Evolutionary conservation across 2,329 filamentous ascomycete species (phyloP), one percentile per base, ranked within the genome.

Genomic region (Harringtonia aguacate): DNA sequence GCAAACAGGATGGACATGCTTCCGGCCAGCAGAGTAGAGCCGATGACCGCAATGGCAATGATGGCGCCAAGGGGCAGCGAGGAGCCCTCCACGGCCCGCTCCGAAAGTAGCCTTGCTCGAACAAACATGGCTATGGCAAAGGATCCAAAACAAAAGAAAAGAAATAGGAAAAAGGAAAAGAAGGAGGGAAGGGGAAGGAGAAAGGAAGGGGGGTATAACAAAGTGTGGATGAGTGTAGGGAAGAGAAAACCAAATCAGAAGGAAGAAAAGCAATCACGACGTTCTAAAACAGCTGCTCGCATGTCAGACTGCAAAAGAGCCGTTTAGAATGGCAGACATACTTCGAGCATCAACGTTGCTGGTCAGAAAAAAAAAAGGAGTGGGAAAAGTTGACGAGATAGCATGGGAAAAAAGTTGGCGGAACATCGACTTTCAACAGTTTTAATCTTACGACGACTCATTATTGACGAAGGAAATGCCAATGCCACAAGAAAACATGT

Each of bases 41-140:
- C 70, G 28, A 64, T 64, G 22, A 77, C 50, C 13, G 66, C 65
- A 43, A 76, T 68, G 43, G 62, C 62, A 29, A 74, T 53, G 44
- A 67, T 55, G 18, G 53, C 56, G 18, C 61, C 59, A n/a, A 56
- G 54, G 4, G 58, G 59, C 30, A 63, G 22, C 5, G 36, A 36
- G 3, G 45, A 30, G 43, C 48, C n/a, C 21, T 13, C 48, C n/a
- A 15, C 21, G 14, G 13, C 13, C 36, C 2, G 18, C 3, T 8
- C 34, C 18, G 34, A n/a, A n/a, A n/a, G n/a, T n/a, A n/a, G n/a
- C n/a, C n/a, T n/a, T n/a, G n/a, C n/a, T n/a, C n/a, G n/a, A n/a
- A n/a, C n/a, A n/a, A n/a, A n/a, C n/a, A n/a, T n/a, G n/a, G n/a
- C n/a, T n/a, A n/a, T n/a, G n/a, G n/a, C n/a, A n/a, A n/a, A 7